Base-by-base conservation (phyloP, 2,329 filamentous ascomycete genomes). In the Pestalotiopsis sp. region DNA sequence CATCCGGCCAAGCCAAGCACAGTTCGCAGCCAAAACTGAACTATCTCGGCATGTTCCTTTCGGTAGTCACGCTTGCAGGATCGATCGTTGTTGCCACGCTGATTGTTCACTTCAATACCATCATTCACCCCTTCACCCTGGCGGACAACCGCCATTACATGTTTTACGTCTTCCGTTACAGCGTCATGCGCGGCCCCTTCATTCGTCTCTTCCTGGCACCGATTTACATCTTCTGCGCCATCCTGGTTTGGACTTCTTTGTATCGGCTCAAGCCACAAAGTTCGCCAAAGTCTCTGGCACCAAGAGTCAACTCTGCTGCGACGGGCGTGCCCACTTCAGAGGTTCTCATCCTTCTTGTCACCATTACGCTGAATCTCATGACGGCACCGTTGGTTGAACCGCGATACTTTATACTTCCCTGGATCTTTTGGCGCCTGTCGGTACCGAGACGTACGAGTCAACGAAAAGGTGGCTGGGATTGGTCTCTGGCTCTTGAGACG, bases 91-190 rank as follows among this genome's bases (percentile, higher is more conserved):
- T 80, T 7, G 84, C 85, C 0, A 60, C 83, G 2, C 73, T 77
- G 13, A 78, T 90, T 23, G 90, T 98, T 27, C 88, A 89, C 71
- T 92, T 88, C 85, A 98, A 98, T 85, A 99, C 96, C 41, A 92
- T 97, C 71, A 89, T 98, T 58, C 96, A 99, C 77, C 95, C 96
- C 0, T 99, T 98, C 78, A 97, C 95, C 0, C 87, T 98, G 0
- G 96, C 96, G 41, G 96, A 99, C 80, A 99, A 99, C 80, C 87
- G 96, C 2, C 96, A 99, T 79, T 99, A 97, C 83, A 92, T 97
- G 79, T 99, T 99, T 80, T 99, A 99, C 82, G 85, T 97, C 70
- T 99, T 99, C 84, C 91, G 94, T 1, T 90, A 94, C 75, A 91
- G 92, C 5, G 91, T 98, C 49, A 87, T 92, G 2, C 86, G 86